Evolutionary conservation across 768 basidiomycete species (phyloP).

Genomic region (Lentinula edodes): DNA sequence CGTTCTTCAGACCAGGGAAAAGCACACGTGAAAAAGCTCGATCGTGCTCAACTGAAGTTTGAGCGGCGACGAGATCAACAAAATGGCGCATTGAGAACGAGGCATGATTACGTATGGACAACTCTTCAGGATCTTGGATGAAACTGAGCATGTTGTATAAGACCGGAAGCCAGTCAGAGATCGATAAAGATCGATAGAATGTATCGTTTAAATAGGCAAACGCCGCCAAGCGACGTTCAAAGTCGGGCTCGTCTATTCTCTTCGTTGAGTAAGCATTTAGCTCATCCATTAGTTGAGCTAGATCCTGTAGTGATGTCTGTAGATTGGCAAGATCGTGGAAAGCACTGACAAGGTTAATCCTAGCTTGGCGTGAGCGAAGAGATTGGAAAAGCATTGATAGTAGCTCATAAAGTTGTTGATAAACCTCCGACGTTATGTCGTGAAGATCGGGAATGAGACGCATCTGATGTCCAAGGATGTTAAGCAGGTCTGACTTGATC

Average conservation of each 20-base stretch:
- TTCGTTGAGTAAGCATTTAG: constrained; percentile 85
- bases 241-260: constrained; percentile 88
- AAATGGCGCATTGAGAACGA: constrained; percentile 74
- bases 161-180: constrained; percentile 72
- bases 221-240: constrained; percentile 75
- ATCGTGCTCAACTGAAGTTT: constrained; percentile 39
- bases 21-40: constrained; percentile 57
- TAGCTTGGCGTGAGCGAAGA: constrained; percentile 64
- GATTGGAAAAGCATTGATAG: constrained; percentile 75
- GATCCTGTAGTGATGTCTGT: constrained; percentile 36
- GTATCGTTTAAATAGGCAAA: constrained; percentile 73
- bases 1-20: constrained; percentile 75
- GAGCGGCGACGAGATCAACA: constrained; percentile 51
- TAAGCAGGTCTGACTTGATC: constrained; percentile 77
- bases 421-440: constrained; percentile 36
- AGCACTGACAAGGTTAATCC: constrained; percentile 61
- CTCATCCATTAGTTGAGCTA: constrained; percentile 53
- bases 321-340: constrained; percentile 48
- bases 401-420: constrained; percentile 52
- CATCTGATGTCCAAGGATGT: constrained; percentile 61
- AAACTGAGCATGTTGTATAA: constrained; percentile 80
- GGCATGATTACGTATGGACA: constrained; percentile 81
- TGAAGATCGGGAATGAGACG: constrained; percentile 60
- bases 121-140: constrained; percentile 85
- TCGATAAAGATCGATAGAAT: constrained; percentile 42